phyloP scores from a whole-genome alignment of 2,329 filamentous ascomycete genomes.

The Aspergillus sp. region DNA sequence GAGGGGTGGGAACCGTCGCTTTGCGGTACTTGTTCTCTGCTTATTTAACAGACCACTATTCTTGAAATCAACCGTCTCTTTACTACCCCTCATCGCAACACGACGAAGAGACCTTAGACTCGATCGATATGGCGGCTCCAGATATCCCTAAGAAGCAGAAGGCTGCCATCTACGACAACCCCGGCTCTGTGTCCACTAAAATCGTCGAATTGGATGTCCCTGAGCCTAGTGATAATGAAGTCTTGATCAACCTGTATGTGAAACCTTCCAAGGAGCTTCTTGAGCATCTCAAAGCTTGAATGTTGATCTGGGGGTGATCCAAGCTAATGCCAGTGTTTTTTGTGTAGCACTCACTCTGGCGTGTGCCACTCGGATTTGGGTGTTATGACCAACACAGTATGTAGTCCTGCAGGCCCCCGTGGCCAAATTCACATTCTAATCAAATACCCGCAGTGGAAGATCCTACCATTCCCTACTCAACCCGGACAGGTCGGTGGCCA shows the following conservation, averaged over 20 bases:
- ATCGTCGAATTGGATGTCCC: slow-evolving; percentile 64
- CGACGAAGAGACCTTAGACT: neutral
- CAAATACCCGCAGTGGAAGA: slow-evolving; percentile 48
- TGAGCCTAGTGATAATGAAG: slow-evolving; percentile 62
- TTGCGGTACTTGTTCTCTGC: neutral
- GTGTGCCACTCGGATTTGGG: slow-evolving; percentile 66
- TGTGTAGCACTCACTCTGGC: slow-evolving; percentile 57
- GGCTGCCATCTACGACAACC: slow-evolving; percentile 64
- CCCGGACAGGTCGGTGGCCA: slow-evolving; percentile 67
- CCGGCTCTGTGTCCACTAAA: slow-evolving; percentile 64
- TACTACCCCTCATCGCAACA: neutral
- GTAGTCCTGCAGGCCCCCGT: neutral
- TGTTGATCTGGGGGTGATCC: neutral
- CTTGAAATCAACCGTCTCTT: neutral
- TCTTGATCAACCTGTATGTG: slow-evolving; percentile 61
- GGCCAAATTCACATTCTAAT: neutral
- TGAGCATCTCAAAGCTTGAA: neutral
- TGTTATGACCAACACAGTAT: slow-evolving; percentile 51
- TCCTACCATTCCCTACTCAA: slow-evolving; percentile 59
- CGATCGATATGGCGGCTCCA: slow-evolving; percentile 17
- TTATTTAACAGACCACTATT: neutral
- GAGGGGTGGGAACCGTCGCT: neutral
- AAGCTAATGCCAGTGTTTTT: slow-evolving; percentile 7
- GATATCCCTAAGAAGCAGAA: slow-evolving; percentile 61
- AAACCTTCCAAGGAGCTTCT: neutral